phyloP scores from a whole-genome alignment of 495 filamentous ascomycete species.

The Podospora appendiculata region DNA sequence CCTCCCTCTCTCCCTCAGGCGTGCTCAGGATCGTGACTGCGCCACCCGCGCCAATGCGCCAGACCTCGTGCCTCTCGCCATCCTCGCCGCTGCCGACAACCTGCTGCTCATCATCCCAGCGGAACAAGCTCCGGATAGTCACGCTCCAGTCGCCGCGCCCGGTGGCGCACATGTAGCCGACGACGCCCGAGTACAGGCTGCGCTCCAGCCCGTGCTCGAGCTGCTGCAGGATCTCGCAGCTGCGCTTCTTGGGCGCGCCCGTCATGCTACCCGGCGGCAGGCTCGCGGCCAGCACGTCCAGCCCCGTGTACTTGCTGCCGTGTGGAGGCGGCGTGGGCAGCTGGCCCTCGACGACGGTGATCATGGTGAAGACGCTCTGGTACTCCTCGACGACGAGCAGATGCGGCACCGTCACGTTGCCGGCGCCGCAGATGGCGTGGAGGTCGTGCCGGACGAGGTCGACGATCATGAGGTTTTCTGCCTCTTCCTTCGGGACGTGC shows the following conservation, averaged over 20 bases:
- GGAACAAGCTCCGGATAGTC: constrained; percentile 71
- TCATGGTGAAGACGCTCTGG: constrained; percentile 80
- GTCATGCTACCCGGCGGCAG: constrained; percentile 94
- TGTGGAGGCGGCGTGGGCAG: constrained; percentile 36
- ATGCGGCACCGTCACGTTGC: constrained; percentile 55
- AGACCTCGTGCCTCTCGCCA: constrained; percentile 39
- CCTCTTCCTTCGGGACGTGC: constrained; percentile 75
- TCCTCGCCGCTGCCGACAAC: constrained; percentile 4
- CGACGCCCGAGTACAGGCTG: constrained; percentile 81
- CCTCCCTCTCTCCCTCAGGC: constrained; percentile 72
- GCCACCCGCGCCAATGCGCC: constrained; percentile 83
- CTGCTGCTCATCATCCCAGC: constrained; percentile 51
- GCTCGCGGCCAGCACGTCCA: constrained; percentile 68
- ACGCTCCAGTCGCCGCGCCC: constrained; percentile 86
- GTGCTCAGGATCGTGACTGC: constrained; percentile 78
- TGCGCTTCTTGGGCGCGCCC: constrained; percentile 85
- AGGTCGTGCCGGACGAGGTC: constrained; percentile 91
- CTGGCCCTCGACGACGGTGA: constrained; percentile 75
- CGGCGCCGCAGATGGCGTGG: constrained; percentile 67
- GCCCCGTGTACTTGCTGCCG: constrained; percentile 38
- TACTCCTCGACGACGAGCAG: constrained; percentile 86
- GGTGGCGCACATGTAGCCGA: constrained; percentile 81
- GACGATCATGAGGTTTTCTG: constrained; percentile 98
- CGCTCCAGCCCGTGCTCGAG: constrained; percentile 61
- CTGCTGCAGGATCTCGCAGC: constrained; percentile 66